Conservation (phyloP, 257 asterid species). For the Coffea eugenioides region DNA sequence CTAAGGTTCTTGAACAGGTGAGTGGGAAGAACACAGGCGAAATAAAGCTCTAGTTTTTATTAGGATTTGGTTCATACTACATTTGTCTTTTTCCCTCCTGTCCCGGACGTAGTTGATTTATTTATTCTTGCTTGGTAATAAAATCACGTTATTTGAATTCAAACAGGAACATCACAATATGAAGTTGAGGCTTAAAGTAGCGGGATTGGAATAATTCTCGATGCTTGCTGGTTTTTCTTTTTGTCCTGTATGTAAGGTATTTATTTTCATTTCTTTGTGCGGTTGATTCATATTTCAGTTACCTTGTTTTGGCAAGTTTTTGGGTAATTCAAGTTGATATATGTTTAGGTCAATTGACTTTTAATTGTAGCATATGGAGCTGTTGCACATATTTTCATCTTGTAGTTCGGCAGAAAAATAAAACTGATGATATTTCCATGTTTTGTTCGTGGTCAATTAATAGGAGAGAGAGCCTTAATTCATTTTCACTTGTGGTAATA, state of each 20-base stretch:
- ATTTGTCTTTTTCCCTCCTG: background rate
- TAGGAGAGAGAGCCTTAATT: background rate
- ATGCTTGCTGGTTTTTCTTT: constrained; percentile 18
- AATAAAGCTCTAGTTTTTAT: constrained; percentile 5
- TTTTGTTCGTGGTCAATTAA: background rate
- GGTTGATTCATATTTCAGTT: background rate
- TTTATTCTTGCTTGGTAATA: background rate
- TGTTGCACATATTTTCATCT: background rate
- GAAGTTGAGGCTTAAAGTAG: constrained; percentile 77
- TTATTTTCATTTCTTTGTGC: constrained; percentile 1
- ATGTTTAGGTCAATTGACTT: background rate
- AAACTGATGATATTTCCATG: background rate
- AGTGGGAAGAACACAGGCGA: constrained; percentile 30
- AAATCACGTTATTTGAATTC: constrained; percentile 14
- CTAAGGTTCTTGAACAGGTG: constrained; percentile 79
- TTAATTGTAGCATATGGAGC: background rate
- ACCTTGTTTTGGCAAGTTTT: background rate
- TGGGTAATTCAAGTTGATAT: background rate
- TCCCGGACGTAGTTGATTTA: background rate
- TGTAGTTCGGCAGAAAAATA: background rate
- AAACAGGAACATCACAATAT: constrained; percentile 71
- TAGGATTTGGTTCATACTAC: background rate
- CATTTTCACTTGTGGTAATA: background rate
- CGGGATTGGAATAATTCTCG: constrained; percentile 65
- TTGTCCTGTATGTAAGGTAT: constrained; percentile 31